Base-by-base conservation (phyloP, 1,139 yeast species). In the Lodderomyces orthopsilosis region DNA sequence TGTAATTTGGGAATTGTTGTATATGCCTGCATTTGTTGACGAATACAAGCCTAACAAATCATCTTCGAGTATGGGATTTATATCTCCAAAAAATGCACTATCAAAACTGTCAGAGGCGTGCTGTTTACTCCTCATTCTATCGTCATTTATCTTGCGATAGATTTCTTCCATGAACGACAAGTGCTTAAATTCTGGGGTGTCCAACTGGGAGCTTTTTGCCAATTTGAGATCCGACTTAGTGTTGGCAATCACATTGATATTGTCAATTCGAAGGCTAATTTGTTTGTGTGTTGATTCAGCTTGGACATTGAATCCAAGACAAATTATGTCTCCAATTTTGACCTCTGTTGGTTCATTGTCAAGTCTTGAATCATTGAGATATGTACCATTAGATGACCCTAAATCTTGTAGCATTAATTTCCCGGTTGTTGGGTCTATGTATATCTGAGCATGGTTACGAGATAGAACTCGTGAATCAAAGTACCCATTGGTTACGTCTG, bases 341-440 rank as follows among this genome's bases (percentile, higher is more conserved):
- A 93, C 65, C 52, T 82, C 88, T 6, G 69, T 68, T 3, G 88
- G 80, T 41, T 81, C 91, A 34, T 77, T 74, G 18, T 80, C 79
- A 7, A 93, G 72, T 47, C 91, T 81, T 35, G 68, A 70, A 37
- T 83, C 88, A 61, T 93, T 93, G 41, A 93, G 79, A 61, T 86
- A 94, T 0, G 98, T 93, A 9, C 99, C 99, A 63, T 93, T 93
- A 17, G 96, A 87, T 7, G 95, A 85, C 42, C 90, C 89, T 53
- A 90, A 75, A 64, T 93, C 99, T 53, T 84, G 81, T 35, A 93
- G 76, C 77, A 78, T 88, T 28, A 93, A 75, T 47, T 76, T 76
- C 10, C 94, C 91, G 6, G 71, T 69, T 22, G 66, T 67, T n/a
- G 81, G 69, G 53, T 85, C 91, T 35, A 90, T 82, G 70, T 81